Conservation (phyloP, 305 asterid genomes). For the Fraxinus velutina region DNA sequence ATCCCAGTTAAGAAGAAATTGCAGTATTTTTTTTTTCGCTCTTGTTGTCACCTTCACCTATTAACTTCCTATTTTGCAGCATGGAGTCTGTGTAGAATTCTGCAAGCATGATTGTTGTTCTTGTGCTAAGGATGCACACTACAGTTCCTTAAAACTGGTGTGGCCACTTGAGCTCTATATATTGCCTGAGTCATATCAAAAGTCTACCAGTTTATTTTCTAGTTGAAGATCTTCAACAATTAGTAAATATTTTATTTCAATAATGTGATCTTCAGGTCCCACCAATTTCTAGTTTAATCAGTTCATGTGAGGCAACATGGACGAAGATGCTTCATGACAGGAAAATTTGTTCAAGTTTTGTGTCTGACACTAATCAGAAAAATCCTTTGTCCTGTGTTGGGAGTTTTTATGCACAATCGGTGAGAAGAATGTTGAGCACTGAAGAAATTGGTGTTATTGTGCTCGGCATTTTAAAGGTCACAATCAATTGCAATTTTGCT, state of each 20-base stretch:
- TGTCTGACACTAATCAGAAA: conserved; percentile 29
- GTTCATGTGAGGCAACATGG: conserved; percentile 61
- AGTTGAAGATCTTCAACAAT: background rate
- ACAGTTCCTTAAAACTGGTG: conserved; percentile 63
- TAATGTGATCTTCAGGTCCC: conserved; percentile 53
- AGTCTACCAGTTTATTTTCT: background rate
- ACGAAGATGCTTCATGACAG: conserved; percentile 35
- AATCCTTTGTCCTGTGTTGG: conserved; percentile 49
- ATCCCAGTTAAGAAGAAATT: conserved; percentile 14
- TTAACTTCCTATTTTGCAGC: conserved; percentile 46
- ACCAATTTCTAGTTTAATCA: conserved; percentile 63
- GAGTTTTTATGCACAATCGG: conserved; percentile 42
- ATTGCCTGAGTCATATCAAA: conserved; percentile 9
- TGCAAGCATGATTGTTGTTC: conserved; percentile 63
- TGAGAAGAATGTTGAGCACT: conserved; percentile 41
- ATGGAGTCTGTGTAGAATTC: conserved; percentile 65
- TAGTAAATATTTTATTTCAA: background rate
- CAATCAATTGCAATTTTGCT: conserved; percentile 15
- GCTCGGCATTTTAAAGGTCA: conserved; percentile 73
- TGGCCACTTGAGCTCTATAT: conserved; percentile 27
- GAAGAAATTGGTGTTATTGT: conserved; percentile 58
- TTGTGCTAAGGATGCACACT: conserved; percentile 35
- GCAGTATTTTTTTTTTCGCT: background rate
- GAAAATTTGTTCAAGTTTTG: conserved; percentile 27
- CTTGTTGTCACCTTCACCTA: conserved; percentile 17